Percentiles rank a stretch among this genome's conserved stretches.
Evolutionary conservation across 1,284 basidiomycete genomes (phyloP).

Genomic region (Sutorius eximius): DNA sequence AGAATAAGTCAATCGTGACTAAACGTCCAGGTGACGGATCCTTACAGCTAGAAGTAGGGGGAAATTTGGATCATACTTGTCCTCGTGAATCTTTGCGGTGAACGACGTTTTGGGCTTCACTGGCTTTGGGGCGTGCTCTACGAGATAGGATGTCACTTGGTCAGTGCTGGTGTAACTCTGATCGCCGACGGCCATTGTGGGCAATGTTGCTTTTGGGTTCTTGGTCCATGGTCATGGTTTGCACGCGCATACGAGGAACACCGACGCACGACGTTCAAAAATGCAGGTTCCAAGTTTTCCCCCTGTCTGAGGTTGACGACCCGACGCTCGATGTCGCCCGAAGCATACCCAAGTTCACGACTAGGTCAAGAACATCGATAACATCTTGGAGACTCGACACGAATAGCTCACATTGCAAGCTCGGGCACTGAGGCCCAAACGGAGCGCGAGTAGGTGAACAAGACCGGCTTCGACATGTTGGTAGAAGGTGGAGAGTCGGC

Average conservation of each 20-base stretch:
- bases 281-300: conserved; percentile 62
- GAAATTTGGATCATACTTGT: conserved; percentile 61
- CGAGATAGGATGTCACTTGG: conserved; percentile 49
- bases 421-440: conserved; percentile 52
- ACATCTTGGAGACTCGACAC: not conserved
- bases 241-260: not conserved
- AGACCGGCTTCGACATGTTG: conserved; percentile 20
- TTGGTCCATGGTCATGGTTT: conserved; percentile 19
- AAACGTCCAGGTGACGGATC: not conserved
- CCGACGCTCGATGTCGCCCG: conserved; percentile 38
- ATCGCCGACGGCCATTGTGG: conserved; percentile 48
- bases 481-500: not conserved
- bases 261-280: conserved; percentile 49
- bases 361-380: conserved; percentile 22
- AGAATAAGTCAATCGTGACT: not conserved
- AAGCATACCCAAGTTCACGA: conserved; percentile 44
- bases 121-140: conserved; percentile 44
- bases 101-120: conserved; percentile 41
- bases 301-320: conserved; percentile 49
- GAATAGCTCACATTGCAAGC: conserved; percentile 45
- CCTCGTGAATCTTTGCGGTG: conserved; percentile 51
- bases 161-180: conserved; percentile 48
- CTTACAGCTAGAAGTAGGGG: conserved; percentile 47
- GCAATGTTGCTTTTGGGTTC: conserved; percentile 58
- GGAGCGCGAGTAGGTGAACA: conserved; percentile 47